Evolutionary conservation across 2,329 filamentous ascomycete species (phyloP), one percentile per base, ranked within the genome.

Genomic region (Cephalotrichum gorgonifer): DNA sequence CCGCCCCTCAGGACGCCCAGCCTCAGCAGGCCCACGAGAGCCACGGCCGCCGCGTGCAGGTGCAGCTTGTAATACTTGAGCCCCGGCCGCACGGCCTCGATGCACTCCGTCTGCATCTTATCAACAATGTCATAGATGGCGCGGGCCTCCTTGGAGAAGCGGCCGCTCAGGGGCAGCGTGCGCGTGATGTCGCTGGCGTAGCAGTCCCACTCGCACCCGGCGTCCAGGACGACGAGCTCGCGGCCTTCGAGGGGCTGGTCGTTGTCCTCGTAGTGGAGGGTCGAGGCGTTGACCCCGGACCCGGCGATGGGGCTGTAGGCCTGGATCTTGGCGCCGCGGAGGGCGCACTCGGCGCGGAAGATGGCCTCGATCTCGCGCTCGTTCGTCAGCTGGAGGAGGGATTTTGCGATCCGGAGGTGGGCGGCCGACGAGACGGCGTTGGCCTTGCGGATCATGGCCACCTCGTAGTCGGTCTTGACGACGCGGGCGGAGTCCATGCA

Each of bases 151-250:
- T 73, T 63, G 0, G 79, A 78, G 56, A 88, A 95, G 1, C 53
- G 50, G 6, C 86, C 86, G 14, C 75, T 77, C 22, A 96, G 68
- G 4, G 91, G 91, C 55, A 96, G 81, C 0, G 90, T 93, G 33
- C 91, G 80, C 0, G 93, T 97, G 26, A 97, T 81, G 64, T 97
- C 91, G 50, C 85, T 86, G 27, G 88, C 88, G 63, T 98, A 97
- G 56, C 85, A 83, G 44, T 81, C 69, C 66, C 82, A 95, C 65
- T 97, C 91, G 55, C 83, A 85, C 2, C 88, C 90, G 1, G 91
- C 90, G 62, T 98, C 91, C 4, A 98, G 72, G 20, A 94, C 82
- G 28, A 97, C 70, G 27, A 90, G 74, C 59, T 90, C 80, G 50
- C 83, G 77, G 25, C 83, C 80, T 3, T 69, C 68, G 17, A 97